These are phyloP conservation scores for Debaryomyces udenii DNA, from an alignment of 1,139 yeast species.

Conservation along the genomic window DNA sequence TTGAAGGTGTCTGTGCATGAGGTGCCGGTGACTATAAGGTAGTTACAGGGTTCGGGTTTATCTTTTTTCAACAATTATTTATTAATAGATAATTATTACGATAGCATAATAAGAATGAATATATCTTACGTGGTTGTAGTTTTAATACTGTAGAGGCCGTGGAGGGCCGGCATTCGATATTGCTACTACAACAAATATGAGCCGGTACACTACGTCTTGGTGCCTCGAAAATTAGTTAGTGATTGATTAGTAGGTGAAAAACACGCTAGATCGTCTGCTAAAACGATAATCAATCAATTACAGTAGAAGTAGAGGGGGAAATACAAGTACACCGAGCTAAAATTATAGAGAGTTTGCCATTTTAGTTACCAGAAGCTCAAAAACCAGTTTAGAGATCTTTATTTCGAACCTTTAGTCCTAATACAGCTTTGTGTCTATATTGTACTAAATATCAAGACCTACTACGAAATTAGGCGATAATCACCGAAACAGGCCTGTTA, in stretches of 20 bases:
- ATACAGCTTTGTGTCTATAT: too few species aligned
- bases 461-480: too few species aligned
- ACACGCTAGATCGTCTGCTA: background rate
- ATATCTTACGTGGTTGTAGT: constrained; percentile 6
- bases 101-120: constrained; percentile 14
- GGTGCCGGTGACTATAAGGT: constrained; percentile 6
- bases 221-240: too few species aligned
- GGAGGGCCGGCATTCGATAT: background rate
- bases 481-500: background rate
- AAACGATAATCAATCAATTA: background rate
- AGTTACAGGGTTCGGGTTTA: constrained; percentile 13
- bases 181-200: background rate
- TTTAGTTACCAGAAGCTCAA: background rate
- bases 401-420: too few species aligned
- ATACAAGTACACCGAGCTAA: background rate
- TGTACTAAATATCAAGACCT: too few species aligned
- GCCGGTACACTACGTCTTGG: background rate
- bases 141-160: background rate
- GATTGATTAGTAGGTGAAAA: background rate
- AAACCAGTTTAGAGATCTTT: background rate
- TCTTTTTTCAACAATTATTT: constrained; percentile 13
- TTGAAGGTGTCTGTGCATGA: constrained; percentile 29
- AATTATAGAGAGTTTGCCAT: background rate
- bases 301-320: background rate
- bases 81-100: constrained; percentile 16